Conservation (phyloP, 805 yeast species). For the Phaffomyces antillensis region DNA sequence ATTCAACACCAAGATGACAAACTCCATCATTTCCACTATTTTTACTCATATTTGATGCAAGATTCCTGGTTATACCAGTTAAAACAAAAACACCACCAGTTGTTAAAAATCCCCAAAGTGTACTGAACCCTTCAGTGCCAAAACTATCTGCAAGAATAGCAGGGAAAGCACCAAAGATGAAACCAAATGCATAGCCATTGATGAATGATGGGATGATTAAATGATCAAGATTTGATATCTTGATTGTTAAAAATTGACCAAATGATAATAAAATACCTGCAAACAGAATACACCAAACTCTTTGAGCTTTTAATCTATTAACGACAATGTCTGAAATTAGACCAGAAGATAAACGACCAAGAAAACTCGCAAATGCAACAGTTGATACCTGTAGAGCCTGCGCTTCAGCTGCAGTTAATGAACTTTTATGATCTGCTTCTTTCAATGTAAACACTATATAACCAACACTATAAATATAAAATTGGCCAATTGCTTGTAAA, state of each 20-base stretch:
- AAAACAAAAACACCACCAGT: conserved; percentile 61
- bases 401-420: conserved; percentile 32
- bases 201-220: conserved; percentile 45
- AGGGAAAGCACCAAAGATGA: conserved; percentile 68
- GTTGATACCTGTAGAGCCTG: conserved; percentile 71
- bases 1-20: conserved; percentile 37
- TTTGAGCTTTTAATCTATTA: conserved; percentile 43
- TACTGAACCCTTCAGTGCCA: conserved; percentile 61
- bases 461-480: conserved; percentile 68
- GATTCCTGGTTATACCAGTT: conserved; percentile 43
- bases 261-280: conserved; percentile 32
- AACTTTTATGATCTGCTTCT: conserved; percentile 8
- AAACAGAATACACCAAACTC: conserved; percentile 56
- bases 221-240: conserved; percentile 31
- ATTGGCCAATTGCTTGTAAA: conserved; percentile 60
- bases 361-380: conserved; percentile 56
- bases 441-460: conserved; percentile 52
- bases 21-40: conserved; percentile 34
- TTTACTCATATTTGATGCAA: conserved; percentile 48
- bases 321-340: conserved; percentile 55
- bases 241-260: conserved; percentile 30
- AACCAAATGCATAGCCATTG: conserved; percentile 63
- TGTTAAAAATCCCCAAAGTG: conserved; percentile 70
- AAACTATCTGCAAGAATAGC: conserved; percentile 67
- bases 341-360: conserved; percentile 61